phyloP scores from a whole-genome alignment of 352 stramenopile species.

The Phytophthora uliginosa region DNA sequence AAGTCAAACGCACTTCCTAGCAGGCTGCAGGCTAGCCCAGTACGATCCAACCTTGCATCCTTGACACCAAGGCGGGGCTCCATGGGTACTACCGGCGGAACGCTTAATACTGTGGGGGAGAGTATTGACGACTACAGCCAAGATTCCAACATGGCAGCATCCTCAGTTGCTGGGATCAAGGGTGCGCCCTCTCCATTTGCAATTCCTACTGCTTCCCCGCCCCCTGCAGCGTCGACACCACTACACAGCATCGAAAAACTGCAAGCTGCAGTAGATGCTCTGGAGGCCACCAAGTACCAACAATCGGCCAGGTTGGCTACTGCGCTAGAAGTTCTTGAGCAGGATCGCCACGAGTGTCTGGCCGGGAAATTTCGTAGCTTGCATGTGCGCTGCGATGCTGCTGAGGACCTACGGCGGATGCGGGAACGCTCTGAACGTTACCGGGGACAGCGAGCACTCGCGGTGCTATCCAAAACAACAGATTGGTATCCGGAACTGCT shows the following conservation, averaged over 20 bases:
- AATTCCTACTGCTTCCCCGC: neutral
- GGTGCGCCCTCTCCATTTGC: constrained; percentile 13
- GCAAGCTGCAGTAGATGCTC: constrained; percentile 54
- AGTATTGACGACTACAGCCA: neutral
- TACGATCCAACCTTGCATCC: constrained; percentile 15
- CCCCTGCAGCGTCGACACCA: constrained; percentile 5
- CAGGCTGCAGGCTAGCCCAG: constrained; percentile 11
- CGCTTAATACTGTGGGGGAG: constrained; percentile 2
- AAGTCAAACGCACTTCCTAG: constrained; percentile 11
- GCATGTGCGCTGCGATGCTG: constrained; percentile 40
- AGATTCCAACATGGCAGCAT: neutral
- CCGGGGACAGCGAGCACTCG: constrained; percentile 46
- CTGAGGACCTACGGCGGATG: constrained; percentile 61
- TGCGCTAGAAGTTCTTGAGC: constrained; percentile 51
- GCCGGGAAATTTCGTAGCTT: constrained; percentile 62
- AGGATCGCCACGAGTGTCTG: constrained; percentile 69
- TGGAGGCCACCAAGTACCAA: constrained; percentile 54
- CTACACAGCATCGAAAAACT: constrained; percentile 68
- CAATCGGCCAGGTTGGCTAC: constrained; percentile 50
- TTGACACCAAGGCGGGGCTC: constrained; percentile 13
- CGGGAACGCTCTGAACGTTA: constrained; percentile 54
- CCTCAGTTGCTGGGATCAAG: constrained; percentile 9
- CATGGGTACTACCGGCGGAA: neutral
- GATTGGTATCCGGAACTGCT: constrained; percentile 71
- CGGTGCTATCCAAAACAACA: constrained; percentile 37